phyloP scores from a whole-genome alignment of 768 basidiomycete species.

The Vararia minispora region DNA sequence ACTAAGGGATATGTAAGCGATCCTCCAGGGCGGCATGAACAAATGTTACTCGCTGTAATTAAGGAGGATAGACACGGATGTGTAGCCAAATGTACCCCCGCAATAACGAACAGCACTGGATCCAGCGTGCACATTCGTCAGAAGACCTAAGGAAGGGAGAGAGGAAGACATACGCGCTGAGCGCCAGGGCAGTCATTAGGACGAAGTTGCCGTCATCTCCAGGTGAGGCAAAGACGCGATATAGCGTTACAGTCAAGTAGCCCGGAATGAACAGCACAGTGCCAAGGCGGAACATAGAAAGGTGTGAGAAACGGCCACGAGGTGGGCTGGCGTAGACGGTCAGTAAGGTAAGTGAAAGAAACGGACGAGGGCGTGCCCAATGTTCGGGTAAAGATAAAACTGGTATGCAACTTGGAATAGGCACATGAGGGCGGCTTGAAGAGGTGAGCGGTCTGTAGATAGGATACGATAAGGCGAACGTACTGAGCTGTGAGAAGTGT shows the following conservation, averaged over 20 bases:
- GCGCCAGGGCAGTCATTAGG: conserved; percentile 67
- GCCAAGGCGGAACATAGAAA: conserved; percentile 86
- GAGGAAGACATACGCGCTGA: conserved; percentile 62
- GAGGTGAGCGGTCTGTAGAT: conserved; percentile 9
- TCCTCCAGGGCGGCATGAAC: not conserved
- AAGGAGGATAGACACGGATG: conserved; percentile 77
- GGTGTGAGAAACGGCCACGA: conserved; percentile 70
- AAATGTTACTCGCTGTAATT: conserved; percentile 54
- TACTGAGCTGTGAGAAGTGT: conserved; percentile 86
- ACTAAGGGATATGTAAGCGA: conserved; percentile 31
- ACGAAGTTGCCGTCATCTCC: conserved; percentile 61
- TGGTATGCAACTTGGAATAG: conserved; percentile 89
- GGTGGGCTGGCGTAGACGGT: conserved; percentile 44
- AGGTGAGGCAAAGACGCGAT: conserved; percentile 60
- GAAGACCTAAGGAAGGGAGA: not conserved
- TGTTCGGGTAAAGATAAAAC: conserved; percentile 77
- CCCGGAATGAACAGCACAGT: conserved; percentile 82
- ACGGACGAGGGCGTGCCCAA: conserved; percentile 16
- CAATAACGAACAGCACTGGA: conserved; percentile 77
- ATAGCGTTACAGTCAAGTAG: conserved; percentile 71
- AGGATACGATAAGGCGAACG: conserved; percentile 15
- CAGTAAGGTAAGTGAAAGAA: not conserved
- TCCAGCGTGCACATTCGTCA: not conserved
- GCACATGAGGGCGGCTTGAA: conserved; percentile 83
- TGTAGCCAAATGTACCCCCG: conserved; percentile 83